A percentile compares a stretch with the other conserved stretches of the same genome.
Conservation (phyloP, 176 grass and related monocot species). For the Dendrocalamus sinicus region DNA sequence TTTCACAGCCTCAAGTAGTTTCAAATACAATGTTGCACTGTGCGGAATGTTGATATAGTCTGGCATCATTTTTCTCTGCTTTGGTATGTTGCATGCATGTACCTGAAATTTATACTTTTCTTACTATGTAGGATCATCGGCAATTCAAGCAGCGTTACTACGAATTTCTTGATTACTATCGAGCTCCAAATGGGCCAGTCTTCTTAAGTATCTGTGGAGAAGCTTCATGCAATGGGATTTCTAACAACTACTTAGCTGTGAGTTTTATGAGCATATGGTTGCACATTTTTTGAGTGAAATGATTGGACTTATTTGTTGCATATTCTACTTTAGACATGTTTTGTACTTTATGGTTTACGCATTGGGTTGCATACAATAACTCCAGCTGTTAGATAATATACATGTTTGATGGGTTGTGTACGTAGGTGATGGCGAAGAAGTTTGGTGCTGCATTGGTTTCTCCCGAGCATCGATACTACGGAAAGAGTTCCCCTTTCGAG, state of each 20-base stretch:
- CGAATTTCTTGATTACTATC: slow-evolving; percentile 83
- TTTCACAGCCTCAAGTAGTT: no score
- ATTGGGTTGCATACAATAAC: slow-evolving; percentile 9
- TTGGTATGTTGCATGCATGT: slow-evolving; percentile 5
- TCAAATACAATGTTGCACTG: not conserved
- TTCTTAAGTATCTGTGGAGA: slow-evolving; percentile 92
- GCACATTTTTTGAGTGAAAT: not conserved
- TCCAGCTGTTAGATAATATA: slow-evolving; percentile 25
- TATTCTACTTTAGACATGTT: not conserved
- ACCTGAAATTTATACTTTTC: slow-evolving; percentile 20
- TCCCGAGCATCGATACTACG: slow-evolving; percentile 96
- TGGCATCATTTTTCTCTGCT: not conserved
- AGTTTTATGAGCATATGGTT: slow-evolving; percentile 41
- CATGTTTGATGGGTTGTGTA: slow-evolving; percentile 1
- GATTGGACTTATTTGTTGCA: slow-evolving; percentile 22
- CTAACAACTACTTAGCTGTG: slow-evolving; percentile 85
- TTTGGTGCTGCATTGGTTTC: slow-evolving; percentile 92
- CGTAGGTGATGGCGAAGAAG: slow-evolving; percentile 92
- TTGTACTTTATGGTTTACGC: slow-evolving; percentile 14
- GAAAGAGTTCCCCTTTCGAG: slow-evolving; percentile 95
- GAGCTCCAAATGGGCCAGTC: slow-evolving; percentile 72
- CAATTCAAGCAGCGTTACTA: slow-evolving; percentile 90
- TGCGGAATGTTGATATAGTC: slow-evolving; percentile 13
- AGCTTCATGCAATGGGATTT: slow-evolving; percentile 79
- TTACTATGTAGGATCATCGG: slow-evolving; percentile 68